These are phyloP conservation scores for Xylogone sp. DNA, from an alignment of 2,329 filamentous ascomycete genomes.

Conservation along the genomic window DNA sequence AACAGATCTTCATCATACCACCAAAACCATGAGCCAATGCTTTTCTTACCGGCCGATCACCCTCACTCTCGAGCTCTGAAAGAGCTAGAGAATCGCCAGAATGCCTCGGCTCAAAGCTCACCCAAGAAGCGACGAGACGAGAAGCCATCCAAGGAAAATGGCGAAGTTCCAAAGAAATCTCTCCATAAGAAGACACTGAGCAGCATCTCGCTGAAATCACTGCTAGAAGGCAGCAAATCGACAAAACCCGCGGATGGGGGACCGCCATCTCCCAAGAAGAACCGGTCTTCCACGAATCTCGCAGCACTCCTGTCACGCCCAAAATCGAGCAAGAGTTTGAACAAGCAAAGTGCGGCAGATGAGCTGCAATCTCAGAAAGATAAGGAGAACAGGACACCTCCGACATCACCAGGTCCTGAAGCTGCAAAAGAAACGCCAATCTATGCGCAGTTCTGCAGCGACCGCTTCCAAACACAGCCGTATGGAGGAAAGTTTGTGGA, in stretches of 20 bases:
- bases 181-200: slow-evolving; percentile 42
- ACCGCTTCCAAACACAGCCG: slow-evolving; percentile 32
- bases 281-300: slow-evolving; percentile 82
- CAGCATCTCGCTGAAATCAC: slow-evolving; percentile 41
- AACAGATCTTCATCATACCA: slow-evolving; percentile 17
- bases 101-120: slow-evolving; percentile 39
- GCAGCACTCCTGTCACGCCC: slow-evolving; percentile 69
- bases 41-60: slow-evolving; percentile 32
- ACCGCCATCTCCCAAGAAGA: slow-evolving; percentile 65
- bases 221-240: slow-evolving; percentile 30
- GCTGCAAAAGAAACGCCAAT: slow-evolving; percentile 60
- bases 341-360: slow-evolving; percentile 48
- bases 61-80: slow-evolving; percentile 43
- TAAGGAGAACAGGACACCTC: slow-evolving; percentile 78
- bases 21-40: slow-evolving; percentile 16
- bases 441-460: slow-evolving; percentile 68
- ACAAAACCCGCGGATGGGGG: slow-evolving; percentile 39
- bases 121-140: slow-evolving; percentile 36
- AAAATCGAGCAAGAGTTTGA: slow-evolving; percentile 67
- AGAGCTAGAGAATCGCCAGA: slow-evolving; percentile 48
- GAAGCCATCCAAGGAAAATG: slow-evolving; percentile 21
- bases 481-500: slow-evolving; percentile 31
- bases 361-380: slow-evolving; percentile 53
- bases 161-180: slow-evolving; percentile 29
- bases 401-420: slow-evolving; percentile 37